Evolutionary conservation across 73 alveolate genomes (phyloP).

Genomic region (Tetrahymena malaccensis): DNA sequence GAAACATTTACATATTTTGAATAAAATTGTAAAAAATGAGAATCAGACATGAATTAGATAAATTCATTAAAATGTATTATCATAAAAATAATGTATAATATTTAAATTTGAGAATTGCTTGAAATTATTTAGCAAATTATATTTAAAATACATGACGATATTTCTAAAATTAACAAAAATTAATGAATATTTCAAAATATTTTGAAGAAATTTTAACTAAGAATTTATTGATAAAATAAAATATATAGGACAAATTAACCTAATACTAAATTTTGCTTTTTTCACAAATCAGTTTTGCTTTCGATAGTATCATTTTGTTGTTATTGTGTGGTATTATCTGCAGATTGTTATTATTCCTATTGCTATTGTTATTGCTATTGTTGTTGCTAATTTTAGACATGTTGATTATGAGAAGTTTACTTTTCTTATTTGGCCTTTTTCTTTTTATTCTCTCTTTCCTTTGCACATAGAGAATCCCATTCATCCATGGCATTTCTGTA

Average conservation of each 20-base stretch:
- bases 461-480: background rate
- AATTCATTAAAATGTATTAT: too few species aligned
- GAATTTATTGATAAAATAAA: too few species aligned
- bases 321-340: background rate
- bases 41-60: too few species aligned
- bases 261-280: background rate
- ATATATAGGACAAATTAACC: too few species aligned
- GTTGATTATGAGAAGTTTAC: background rate
- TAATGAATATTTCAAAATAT: too few species aligned
- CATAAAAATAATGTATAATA: too few species aligned
- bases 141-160: too few species aligned
- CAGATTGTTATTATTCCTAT: background rate
- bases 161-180: too few species aligned
- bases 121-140: too few species aligned
- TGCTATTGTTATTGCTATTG: background rate
- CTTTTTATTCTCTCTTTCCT: background rate
- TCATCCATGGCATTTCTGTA: background rate
- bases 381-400: background rate
- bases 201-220: background rate
- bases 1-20: too few species aligned
- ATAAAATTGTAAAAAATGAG: too few species aligned
- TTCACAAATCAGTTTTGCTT: background rate
- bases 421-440: background rate
- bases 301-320: background rate
- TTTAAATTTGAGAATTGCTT: too few species aligned